Evolutionary conservation across 495 filamentous ascomycete genomes (phyloP), one percentile per base, ranked within the genome.

Genomic region (Daldinia caldariorum): DNA sequence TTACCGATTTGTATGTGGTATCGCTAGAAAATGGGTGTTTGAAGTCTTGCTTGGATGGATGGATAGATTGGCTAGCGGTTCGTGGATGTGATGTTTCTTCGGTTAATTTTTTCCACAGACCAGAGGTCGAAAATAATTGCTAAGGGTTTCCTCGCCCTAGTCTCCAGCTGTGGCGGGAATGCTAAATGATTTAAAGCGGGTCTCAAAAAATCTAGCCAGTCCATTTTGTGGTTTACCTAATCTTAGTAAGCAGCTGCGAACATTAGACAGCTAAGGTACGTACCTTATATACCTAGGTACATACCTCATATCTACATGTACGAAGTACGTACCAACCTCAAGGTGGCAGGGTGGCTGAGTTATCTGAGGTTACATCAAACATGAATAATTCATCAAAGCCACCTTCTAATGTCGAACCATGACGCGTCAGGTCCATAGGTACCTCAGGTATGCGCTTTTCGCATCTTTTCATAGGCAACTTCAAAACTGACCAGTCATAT

Each of bases 81-180:
- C 64, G 70, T 77, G 69, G 69, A 73, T 72, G 55, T 60, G 67
- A 75, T 71, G 65, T 63, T 69, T 77, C 72, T 57, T 77, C 75
- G 75, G 75, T 73, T 77, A 77, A 77, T 77, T 75, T 72, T 76
- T 77, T 64, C 65, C 67, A 70, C 67, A 70, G 69, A 61, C 57
- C 35, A 55, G 45, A 51, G 10, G 35, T 51, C 69, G 70, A 75
- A 71, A 59, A 73, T 71, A 75, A 69, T 63, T 64, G 72, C 41
- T 73, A 71, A 77, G 75, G 75, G 75, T 60, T 76, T 75, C 47
- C 32, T 69, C 70, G 75, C 75, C 75, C 75, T 77, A 77, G 69
- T 55, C 18, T 31, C 13, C 4, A 35, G 9, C 9, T 35, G 34
- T 35, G 34, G 34, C 34, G 9, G 9, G 6, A 35, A 35, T 35